These are phyloP conservation scores for Neocatenulostroma microsporum DNA, from an alignment of 2,329 filamentous ascomycete species.

Conservation along the genomic window DNA sequence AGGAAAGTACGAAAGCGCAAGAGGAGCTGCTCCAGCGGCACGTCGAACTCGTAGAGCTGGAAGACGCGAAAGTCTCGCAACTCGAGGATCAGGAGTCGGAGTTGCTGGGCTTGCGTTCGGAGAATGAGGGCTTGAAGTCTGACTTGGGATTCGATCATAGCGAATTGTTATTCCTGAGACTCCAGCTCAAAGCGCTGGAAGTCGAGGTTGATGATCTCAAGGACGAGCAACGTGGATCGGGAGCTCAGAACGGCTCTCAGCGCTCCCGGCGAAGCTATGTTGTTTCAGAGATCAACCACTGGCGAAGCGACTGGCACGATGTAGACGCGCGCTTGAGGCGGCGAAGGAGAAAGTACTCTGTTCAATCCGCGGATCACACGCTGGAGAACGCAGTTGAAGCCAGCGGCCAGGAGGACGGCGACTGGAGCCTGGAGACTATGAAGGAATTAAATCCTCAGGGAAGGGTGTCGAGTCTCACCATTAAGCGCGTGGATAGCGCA, in stretches of 20 bases:
- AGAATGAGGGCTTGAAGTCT: slow-evolving; percentile 31
- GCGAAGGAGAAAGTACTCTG: slow-evolving; percentile 24
- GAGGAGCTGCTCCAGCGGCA: slow-evolving; percentile 26
- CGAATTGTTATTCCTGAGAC: slow-evolving; percentile 33
- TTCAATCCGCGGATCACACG: slow-evolving; percentile 11
- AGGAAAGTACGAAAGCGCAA: slow-evolving; percentile 23
- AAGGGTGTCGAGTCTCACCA: slow-evolving; percentile 21
- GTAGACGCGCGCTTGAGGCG: slow-evolving; percentile 26
- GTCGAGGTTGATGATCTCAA: slow-evolving; percentile 23
- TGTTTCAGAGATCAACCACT: slow-evolving; percentile 28
- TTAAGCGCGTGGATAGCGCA: slow-evolving; percentile 17
- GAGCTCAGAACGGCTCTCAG: slow-evolving; percentile 6
- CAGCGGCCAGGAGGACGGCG: slow-evolving; percentile 3
- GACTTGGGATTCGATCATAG: slow-evolving; percentile 33
- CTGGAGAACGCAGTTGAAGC: slow-evolving; percentile 13
- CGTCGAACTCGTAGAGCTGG: slow-evolving; percentile 25
- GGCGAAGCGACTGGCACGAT: slow-evolving; percentile 30
- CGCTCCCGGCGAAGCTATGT: slow-evolving; percentile 13
- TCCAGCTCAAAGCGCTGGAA: slow-evolving; percentile 33
- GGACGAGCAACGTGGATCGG: slow-evolving; percentile 11
- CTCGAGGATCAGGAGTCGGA: slow-evolving; percentile 25
- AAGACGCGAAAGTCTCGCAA: slow-evolving; percentile 23
- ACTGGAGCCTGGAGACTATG: slow-evolving; percentile 23
- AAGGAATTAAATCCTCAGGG: slow-evolving; percentile 17
- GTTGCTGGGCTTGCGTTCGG: slow-evolving; percentile 26